Conservation (phyloP, 495 filamentous ascomycete species). For the Neurospora sp. region DNA sequence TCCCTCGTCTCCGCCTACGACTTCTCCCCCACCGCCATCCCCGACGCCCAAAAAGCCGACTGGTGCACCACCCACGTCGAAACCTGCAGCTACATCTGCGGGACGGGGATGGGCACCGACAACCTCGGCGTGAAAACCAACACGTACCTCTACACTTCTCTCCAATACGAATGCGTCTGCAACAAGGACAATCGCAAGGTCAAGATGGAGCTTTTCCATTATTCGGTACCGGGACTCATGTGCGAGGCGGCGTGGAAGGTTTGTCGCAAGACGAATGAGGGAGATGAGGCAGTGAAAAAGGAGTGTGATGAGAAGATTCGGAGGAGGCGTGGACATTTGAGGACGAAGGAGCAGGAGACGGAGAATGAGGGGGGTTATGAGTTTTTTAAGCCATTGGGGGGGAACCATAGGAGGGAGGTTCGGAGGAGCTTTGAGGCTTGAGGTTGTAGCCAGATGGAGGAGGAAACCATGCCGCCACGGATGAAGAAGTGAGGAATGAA, state of each 20-base stretch:
- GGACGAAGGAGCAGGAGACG: neutral
- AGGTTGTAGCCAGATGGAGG: no score
- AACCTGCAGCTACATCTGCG: neutral
- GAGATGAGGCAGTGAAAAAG: neutral
- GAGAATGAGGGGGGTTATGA: neutral
- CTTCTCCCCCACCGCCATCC: neutral
- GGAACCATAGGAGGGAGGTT: neutral
- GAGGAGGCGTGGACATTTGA: neutral
- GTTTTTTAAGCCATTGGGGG: neutral
- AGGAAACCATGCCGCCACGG: no score
- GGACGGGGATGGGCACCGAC: neutral
- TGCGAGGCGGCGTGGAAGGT: neutral
- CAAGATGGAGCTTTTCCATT: neutral
- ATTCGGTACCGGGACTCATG: neutral
- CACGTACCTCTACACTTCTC: fast-evolving
- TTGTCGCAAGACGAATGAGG: neutral
- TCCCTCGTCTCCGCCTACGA: neutral
- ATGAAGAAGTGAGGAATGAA: no score
- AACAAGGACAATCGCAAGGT: neutral
- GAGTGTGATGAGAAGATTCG: neutral
- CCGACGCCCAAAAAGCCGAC: neutral
- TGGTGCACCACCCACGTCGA: neutral
- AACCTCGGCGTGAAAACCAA: fast-evolving
- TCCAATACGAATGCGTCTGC: neutral
- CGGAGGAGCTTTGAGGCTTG: no score